Conservation (phyloP, 2,329 filamentous ascomycete genomes). For the Fusarium sterilihyphosum region DNA sequence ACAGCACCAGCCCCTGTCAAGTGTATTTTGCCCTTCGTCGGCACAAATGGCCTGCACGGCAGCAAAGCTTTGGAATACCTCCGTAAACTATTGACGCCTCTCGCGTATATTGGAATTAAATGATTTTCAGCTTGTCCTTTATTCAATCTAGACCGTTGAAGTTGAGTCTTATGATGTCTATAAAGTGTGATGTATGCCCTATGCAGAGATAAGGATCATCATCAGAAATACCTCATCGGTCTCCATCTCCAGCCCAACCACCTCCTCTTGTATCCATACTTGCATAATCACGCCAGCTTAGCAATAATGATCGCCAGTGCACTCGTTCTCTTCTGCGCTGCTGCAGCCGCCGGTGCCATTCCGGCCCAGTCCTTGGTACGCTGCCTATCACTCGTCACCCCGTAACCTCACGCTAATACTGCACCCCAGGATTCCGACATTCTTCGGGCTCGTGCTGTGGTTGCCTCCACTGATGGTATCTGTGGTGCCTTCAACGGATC, state of each 20-base stretch:
- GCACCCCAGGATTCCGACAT: neutral
- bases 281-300: neutral
- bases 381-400: neutral
- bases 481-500: neutral
- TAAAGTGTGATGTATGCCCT: neutral
- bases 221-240: neutral
- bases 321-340: neutral
- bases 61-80: neutral
- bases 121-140: neutral
- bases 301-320: neutral
- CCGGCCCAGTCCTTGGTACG: neutral
- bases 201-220: neutral
- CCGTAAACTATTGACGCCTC: neutral
- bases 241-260: neutral
- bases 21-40: neutral
- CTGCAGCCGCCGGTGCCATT: neutral
- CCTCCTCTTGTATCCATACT: too few relatives aligned
- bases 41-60: neutral
- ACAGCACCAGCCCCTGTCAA: neutral
- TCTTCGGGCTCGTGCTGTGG: neutral
- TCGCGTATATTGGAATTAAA: neutral
- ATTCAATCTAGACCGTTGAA: neutral
- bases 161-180: neutral
- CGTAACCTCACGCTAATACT: neutral
- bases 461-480: neutral